Conservation (phyloP, 2,329 filamentous ascomycete species). For the Nemania sp. region DNA sequence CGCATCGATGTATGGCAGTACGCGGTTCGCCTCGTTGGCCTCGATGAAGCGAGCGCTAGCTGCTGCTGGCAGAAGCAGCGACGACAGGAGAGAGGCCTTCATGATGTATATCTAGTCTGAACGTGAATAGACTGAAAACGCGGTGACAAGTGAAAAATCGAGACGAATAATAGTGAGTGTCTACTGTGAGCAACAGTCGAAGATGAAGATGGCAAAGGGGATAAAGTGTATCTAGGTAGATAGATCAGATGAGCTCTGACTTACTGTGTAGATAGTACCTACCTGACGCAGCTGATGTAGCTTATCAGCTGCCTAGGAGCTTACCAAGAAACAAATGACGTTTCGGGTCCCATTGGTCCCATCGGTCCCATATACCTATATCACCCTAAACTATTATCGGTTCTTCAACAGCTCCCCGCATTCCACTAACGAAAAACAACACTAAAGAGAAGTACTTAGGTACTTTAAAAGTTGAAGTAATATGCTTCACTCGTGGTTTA, state of each 20-base stretch:
- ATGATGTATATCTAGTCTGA: constrained; percentile 37
- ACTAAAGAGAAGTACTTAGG: background rate
- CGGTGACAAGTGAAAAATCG: background rate
- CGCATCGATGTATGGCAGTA: constrained; percentile 61
- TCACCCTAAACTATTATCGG: constrained; percentile 8
- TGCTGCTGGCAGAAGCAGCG: constrained; percentile 65
- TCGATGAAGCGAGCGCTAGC: constrained; percentile 69
- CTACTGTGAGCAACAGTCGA: background rate
- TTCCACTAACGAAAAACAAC: background rate
- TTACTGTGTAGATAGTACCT: too few relatives aligned
- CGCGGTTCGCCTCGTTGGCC: constrained; percentile 61
- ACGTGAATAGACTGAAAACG: background rate
- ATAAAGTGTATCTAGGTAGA: too few relatives aligned
- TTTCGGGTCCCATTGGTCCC: constrained; percentile 16
- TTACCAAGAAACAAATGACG: constrained; percentile 33
- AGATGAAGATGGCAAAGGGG: background rate
- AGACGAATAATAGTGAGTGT: background rate
- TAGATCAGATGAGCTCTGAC: background rate
- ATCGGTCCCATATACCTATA: background rate
- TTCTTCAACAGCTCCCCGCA: background rate
- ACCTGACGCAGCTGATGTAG: constrained; percentile 5
- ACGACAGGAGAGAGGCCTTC: constrained; percentile 62
- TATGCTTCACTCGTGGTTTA: too few relatives aligned
- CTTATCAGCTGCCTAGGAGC: constrained; percentile 21
- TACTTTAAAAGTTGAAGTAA: background rate